phyloP scores from a whole-genome alignment of 805 yeast species.

The Myxozyma geophila region DNA sequence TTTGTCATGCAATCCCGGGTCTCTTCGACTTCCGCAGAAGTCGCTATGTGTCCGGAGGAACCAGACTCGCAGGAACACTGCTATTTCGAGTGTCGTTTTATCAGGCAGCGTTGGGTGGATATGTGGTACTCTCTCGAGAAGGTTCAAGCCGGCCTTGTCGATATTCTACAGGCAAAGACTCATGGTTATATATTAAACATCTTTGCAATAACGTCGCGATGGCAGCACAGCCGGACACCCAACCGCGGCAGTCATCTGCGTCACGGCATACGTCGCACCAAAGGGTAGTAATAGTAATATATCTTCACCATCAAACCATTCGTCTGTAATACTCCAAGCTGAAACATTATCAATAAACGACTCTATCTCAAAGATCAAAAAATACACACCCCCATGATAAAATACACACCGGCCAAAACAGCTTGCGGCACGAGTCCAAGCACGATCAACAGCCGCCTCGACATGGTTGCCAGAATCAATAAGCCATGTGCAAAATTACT shows the following conservation, averaged over 20 bases:
- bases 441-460: constrained; percentile 81
- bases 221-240: constrained; percentile 81
- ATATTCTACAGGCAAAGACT: too few relatives aligned
- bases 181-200: too few relatives aligned
- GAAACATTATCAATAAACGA: constrained; percentile 50
- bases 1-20: too few relatives aligned
- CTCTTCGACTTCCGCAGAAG: too few relatives aligned
- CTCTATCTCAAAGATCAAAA: constrained; percentile 87
- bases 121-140: too few relatives aligned
- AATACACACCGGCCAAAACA: constrained; percentile 87
- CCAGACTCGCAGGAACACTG: too few relatives aligned
- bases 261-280: constrained; percentile 80
- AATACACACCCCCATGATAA: constrained; percentile 76
- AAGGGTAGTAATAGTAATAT: constrained; percentile 65
- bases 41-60: too few relatives aligned
- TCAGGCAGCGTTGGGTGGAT: too few relatives aligned
- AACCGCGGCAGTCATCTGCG: constrained; percentile 86
- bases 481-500: constrained; percentile 86
- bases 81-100: too few relatives aligned
- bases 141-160: too few relatives aligned
- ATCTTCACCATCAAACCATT: constrained; percentile 69
- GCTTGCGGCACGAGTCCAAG: constrained; percentile 89
- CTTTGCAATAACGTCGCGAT: constrained; percentile 60
- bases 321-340: constrained; percentile 61
- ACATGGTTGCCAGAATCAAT: constrained; percentile 83